Base-by-base conservation (phyloP, 2,329 filamentous ascomycete species). In the Trichophyton equinum region DNA sequence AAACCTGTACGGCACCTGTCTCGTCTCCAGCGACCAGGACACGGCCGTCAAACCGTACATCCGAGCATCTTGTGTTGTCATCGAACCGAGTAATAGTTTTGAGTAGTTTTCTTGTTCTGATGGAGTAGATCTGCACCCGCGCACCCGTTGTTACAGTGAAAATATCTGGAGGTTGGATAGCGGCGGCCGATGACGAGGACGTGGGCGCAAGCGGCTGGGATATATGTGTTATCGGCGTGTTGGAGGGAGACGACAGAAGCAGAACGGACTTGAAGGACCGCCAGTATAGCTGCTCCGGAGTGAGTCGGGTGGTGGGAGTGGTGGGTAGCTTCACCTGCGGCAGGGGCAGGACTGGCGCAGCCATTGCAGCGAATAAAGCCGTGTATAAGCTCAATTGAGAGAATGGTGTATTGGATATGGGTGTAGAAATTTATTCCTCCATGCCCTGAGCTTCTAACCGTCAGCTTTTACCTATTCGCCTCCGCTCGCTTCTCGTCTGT, bases 131-230 rank as follows among this genome's bases (percentile, higher is more conserved):
- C 75, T 97, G 92, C 55, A 99, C 85, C 63, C 94, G 86, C 60
- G 90, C 90, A 62, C 94, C 92, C 13, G 91, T 91, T n/a, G 92
- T 97, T 63, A 96, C 89, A 61, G 89, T 91, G 74, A 99, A 97
- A 61, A 87, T 69, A 64, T 79, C 77, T 46, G 76, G 73, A 1
- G 75, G 71, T 80, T 78, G 76, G 78, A 69, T 69, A 74, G 64
- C 73, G 69, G 72, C 74, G 77, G 73, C 72, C 71, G 71, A 74
- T 18, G 74, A 68, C 25, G 73, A 74, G 25, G 75, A 73, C 6
- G 75, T 76, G 15, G 79, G 77, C 9, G 76, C 73, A 20, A 74
- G 75, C 63, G 81, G 87, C 72, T 86, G 87, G 57, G 89, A 91
- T 73, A 99, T 95, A 74, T 95, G 86, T 38, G 91, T 96, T 69